Conservation (phyloP, 176 grass and related monocot genomes). For the Oryza meyeriana region DNA sequence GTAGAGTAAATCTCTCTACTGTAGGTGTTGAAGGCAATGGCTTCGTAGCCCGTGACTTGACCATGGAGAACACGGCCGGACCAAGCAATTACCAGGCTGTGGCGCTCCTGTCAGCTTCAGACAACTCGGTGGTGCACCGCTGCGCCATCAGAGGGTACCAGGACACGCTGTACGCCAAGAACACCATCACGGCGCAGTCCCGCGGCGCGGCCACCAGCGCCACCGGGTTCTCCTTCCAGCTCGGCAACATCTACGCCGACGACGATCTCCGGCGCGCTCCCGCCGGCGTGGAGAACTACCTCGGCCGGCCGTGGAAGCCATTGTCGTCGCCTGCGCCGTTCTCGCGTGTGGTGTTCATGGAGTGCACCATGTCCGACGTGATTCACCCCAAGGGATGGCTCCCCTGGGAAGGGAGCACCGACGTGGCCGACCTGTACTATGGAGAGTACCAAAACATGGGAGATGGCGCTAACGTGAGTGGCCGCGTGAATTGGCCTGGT, state of each 20-base stretch:
- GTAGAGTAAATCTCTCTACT: too few relatives aligned
- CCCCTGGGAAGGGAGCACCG: neutral
- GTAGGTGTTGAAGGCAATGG: neutral
- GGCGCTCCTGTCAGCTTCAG: constrained; percentile 4
- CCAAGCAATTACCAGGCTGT: neutral
- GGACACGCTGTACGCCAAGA: constrained; percentile 21
- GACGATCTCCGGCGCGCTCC: neutral
- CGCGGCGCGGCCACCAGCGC: too few relatives aligned
- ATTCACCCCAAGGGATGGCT: neutral
- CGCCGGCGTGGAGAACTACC: neutral
- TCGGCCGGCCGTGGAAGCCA: neutral
- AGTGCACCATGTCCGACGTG: neutral
- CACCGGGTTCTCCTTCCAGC: neutral
- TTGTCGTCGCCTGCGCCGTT: neutral
- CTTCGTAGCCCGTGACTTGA: constrained; percentile 17
- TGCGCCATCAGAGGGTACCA: constrained; percentile 22
- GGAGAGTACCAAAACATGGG: neutral
- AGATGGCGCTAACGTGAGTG: neutral
- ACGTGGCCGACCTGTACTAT: neutral
- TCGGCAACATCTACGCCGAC: neutral
- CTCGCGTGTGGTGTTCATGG: neutral
- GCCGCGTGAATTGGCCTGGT: neutral
- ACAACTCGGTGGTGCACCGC: neutral
- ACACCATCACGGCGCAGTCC: neutral
- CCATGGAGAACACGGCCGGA: constrained; percentile 26